A percentile compares a stretch with the other conserved stretches of the same genome.
phyloP scores from a whole-genome alignment of 768 basidiomycete genomes.

The Tricholoma matsutake region DNA sequence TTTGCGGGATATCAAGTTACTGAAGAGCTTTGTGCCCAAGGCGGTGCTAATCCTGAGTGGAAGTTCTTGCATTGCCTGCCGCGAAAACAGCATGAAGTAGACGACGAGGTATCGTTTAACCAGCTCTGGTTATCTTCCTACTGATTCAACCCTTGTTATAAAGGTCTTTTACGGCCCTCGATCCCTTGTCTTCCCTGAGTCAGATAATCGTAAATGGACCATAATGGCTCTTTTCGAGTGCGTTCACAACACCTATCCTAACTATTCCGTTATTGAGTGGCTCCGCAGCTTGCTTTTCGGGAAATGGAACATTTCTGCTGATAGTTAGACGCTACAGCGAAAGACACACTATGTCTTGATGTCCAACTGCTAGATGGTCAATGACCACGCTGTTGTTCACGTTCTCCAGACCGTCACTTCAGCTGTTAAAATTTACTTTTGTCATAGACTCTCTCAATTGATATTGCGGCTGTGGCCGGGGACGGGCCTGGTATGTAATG shows the following conservation, averaged over 20 bases:
- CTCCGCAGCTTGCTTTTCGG: slow-evolving; percentile 42
- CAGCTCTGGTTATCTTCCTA: not conserved
- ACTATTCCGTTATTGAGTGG: slow-evolving; percentile 11
- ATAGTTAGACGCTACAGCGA: not conserved
- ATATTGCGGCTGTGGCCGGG: no score
- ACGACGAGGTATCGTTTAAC: slow-evolving; percentile 72
- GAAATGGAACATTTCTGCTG: slow-evolving; percentile 38
- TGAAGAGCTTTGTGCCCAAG: slow-evolving; percentile 75
- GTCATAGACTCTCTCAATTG: no score
- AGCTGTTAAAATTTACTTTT: no score
- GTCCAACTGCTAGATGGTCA: not conserved
- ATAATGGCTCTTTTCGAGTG: slow-evolving; percentile 92
- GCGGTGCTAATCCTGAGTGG: slow-evolving; percentile 85
- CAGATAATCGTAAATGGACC: slow-evolving; percentile 97
- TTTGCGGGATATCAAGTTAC: slow-evolving; percentile 96
- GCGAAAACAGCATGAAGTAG: slow-evolving; percentile 88
- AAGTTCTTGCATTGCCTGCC: slow-evolving; percentile 97
- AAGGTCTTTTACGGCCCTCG: slow-evolving; percentile 92
- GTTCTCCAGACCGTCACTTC: no score
- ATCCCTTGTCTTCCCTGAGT: slow-evolving; percentile 89
- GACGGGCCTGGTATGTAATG: no score
- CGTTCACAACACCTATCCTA: slow-evolving; percentile 28
- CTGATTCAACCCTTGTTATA: slow-evolving; percentile 2
- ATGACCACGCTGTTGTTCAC: not conserved
- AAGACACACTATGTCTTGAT: not conserved